These are phyloP conservation scores for Helicocarpus griseus DNA, from an alignment of 2,329 filamentous ascomycete genomes.

Conservation along the genomic window DNA sequence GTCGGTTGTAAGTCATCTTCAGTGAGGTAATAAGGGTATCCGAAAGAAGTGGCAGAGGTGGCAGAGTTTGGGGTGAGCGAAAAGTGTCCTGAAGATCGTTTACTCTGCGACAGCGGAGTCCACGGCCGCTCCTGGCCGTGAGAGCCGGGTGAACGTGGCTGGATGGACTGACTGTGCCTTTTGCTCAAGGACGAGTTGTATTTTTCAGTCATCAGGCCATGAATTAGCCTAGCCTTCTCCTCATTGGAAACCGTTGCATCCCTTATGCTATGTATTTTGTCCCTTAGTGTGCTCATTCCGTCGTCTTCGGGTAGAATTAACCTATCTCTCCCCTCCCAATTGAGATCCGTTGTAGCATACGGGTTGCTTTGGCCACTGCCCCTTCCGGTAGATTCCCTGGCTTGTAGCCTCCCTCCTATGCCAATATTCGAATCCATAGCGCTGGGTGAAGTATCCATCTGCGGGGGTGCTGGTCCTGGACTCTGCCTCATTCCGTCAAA, in stretches of 20 bases:
- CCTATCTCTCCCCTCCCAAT: conserved; percentile 14
- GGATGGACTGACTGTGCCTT: conserved; percentile 15
- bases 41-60: conserved; percentile 19
- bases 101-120: conserved; percentile 25
- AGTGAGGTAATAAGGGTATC: conserved; percentile 32
- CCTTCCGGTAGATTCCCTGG: not conserved
- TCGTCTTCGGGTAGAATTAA: conserved; percentile 60
- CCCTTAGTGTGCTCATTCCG: conserved; percentile 60
- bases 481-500: not conserved
- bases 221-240: conserved; percentile 64
- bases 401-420: not conserved
- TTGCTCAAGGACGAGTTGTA: conserved; percentile 44
- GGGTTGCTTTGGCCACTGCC: not conserved
- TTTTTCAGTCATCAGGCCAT: conserved; percentile 59
- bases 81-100: conserved; percentile 20
- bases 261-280: conserved; percentile 60
- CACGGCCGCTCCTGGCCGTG: conserved; percentile 18
- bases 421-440: not conserved
- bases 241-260: conserved; percentile 46
- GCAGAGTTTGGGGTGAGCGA: conserved; percentile 19
- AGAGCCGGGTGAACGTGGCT: conserved; percentile 18
- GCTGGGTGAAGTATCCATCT: not conserved
- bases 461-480: not conserved
- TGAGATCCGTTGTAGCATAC: not conserved
- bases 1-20: conserved; percentile 56